Evolutionary conservation across 345 rosid species (phyloP).

Genomic region (Populus tremula): DNA sequence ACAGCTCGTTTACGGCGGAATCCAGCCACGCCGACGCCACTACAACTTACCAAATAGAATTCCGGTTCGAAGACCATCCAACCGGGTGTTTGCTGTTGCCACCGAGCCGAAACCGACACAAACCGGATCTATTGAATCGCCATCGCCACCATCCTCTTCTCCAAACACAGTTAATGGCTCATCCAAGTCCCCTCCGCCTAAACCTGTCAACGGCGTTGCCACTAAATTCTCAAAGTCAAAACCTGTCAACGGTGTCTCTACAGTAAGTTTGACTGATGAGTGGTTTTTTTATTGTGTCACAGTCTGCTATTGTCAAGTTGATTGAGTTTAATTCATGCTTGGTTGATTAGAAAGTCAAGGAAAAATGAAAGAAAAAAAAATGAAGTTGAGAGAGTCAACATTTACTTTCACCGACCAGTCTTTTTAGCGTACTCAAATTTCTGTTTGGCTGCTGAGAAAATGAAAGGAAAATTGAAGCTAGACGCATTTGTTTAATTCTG

Average conservation of each 20-base stretch:
- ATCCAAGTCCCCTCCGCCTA: conserved; percentile 24
- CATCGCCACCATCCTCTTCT: conserved; percentile 1
- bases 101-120: conserved; percentile 67
- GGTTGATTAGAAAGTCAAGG: too few relatives aligned
- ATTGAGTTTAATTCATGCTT: too few relatives aligned
- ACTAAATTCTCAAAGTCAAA: conserved; percentile 28
- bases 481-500: too few relatives aligned
- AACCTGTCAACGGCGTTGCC: conserved; percentile 21
- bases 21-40: conserved; percentile 41
- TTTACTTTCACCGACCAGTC: neutral
- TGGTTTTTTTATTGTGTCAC: neutral
- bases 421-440: neutral
- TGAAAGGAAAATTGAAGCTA: conserved; percentile 2
- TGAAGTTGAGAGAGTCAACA: too few relatives aligned
- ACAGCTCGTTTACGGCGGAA: conserved; percentile 55
- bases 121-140: conserved; percentile 35
- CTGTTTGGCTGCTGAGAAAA: conserved; percentile 9
- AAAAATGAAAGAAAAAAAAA: too few relatives aligned
- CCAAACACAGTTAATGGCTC: conserved; percentile 38
- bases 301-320: neutral
- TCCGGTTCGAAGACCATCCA: conserved; percentile 27
- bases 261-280: conserved; percentile 32
- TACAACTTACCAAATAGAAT: conserved; percentile 17
- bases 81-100: conserved; percentile 56
- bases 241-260: conserved; percentile 54